Base-by-base conservation (phyloP, 768 basidiomycete genomes). In the Tremella yokohamensis region DNA sequence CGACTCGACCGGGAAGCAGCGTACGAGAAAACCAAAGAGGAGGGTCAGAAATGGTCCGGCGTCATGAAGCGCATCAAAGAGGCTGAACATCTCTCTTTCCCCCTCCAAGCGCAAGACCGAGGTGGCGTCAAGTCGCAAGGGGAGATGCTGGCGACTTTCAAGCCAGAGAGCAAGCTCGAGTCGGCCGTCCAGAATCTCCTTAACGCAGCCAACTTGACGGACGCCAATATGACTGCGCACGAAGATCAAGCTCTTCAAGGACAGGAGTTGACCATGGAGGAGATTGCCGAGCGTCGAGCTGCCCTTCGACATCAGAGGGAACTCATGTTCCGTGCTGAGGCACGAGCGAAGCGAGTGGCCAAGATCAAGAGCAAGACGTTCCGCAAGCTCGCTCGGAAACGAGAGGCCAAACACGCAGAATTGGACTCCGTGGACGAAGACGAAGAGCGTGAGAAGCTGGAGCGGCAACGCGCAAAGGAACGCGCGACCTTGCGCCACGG, bases 331-430 rank as follows among this genome's bases (percentile, higher is more conserved):
- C 85, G 93, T 3, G 90, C 90, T 0, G 94, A 97, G 66, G 80
- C 84, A 37, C 92, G 94, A 74, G 89, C 91, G 16, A 88, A 88
- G 70, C 84, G 93, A 16, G 81, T 94, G 16, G 84, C 87, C 19
- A 97, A 93, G 79, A 99, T 99, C 78, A 98, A 98, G 80, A 90
- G 87, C 75, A 94, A 91, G 78, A 84, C 89, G 1, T 98, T 91
- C 73, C 82, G 92, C 25, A 86, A 87, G 63, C 81, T 97, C 48
- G 85, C 85, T 69, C 83, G 89, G 74, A 91, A 88, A 72, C 84
- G 87, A 69, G 82, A 82, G 47, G 87, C 85, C 57, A 84, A 84
- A 61, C 77, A 86, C 15, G n/a, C 81, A 82, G 57, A 80, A 80
- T 37, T 82, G 52, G 85, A 82, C 40, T 79, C 79, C 8, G 83